Percentiles rank a stretch among this genome's conserved stretches.
Evolutionary conservation across 2,329 filamentous ascomycete genomes (phyloP).

Genomic region (Colletotrichum limetticola): DNA sequence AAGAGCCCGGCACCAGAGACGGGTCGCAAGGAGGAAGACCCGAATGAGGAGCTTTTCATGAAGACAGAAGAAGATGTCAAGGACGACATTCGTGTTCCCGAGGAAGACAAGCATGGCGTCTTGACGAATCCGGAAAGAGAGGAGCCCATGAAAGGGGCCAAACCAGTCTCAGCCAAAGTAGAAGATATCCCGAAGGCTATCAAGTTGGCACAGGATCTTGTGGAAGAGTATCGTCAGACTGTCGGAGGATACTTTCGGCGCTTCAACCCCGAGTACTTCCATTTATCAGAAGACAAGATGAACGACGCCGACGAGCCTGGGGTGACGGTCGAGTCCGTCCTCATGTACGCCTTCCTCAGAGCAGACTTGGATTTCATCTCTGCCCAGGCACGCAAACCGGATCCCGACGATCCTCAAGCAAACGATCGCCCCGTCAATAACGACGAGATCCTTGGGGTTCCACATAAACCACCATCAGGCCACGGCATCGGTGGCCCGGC

Average conservation of each 20-base stretch:
- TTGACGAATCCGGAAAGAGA: slow-evolving; percentile 50
- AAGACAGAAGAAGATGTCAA: slow-evolving; percentile 60
- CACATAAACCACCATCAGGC: slow-evolving; percentile 63
- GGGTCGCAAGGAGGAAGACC: slow-evolving; percentile 43
- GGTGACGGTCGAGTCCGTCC: slow-evolving; percentile 77
- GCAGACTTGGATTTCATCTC: slow-evolving; percentile 95
- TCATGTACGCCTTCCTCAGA: slow-evolving; percentile 93
- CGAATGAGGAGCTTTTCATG: slow-evolving; percentile 54
- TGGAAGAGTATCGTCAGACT: slow-evolving; percentile 82
- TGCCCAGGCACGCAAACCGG: slow-evolving; percentile 86
- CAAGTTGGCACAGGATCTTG: slow-evolving; percentile 75
- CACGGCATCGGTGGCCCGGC: slow-evolving; percentile 77
- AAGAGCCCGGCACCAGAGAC: slow-evolving; percentile 46
- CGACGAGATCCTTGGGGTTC: slow-evolving; percentile 80
- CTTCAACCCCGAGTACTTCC: slow-evolving; percentile 85
- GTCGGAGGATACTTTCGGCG: slow-evolving; percentile 95
- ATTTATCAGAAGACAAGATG: slow-evolving; percentile 45
- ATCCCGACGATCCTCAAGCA: slow-evolving; percentile 75
- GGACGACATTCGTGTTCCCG: slow-evolving; percentile 48
- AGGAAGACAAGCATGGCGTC: slow-evolving; percentile 43
- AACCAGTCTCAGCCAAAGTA: slow-evolving; percentile 60
- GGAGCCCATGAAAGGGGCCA: slow-evolving; percentile 49
- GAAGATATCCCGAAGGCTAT: slow-evolving; percentile 71
- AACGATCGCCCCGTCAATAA: slow-evolving; percentile 84
- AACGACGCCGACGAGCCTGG: slow-evolving; percentile 44